Conservation (phyloP, 192 early-diverging fungal species). For the Lunasporangiospora selenospora region DNA sequence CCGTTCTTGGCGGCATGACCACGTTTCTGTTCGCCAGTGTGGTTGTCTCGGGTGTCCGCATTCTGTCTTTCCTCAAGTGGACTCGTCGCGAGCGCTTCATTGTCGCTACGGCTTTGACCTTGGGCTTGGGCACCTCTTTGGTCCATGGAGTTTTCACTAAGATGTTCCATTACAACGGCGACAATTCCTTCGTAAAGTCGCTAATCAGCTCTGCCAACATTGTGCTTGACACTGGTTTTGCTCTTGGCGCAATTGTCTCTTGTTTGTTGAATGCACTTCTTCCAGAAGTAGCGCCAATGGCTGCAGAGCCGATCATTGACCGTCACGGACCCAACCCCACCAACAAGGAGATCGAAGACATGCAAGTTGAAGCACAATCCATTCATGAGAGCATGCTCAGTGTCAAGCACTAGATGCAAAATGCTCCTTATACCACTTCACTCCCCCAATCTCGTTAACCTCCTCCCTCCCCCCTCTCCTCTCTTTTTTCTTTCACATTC, state of each 20-base stretch:
- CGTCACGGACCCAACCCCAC: slow-evolving; percentile 25
- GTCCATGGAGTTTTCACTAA: slow-evolving; percentile 60
- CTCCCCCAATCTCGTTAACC: too few species aligned
- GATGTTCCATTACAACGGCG: slow-evolving; percentile 52
- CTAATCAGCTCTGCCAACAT: slow-evolving; percentile 54
- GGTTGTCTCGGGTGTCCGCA: slow-evolving; percentile 62
- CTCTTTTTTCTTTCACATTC: too few species aligned
- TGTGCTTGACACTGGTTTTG: slow-evolving; percentile 55
- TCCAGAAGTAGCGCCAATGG: slow-evolving; percentile 33
- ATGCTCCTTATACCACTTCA: not conserved
- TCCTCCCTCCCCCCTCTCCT: too few species aligned
- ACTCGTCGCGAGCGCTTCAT: slow-evolving; percentile 63
- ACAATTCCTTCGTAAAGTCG: slow-evolving; percentile 45
- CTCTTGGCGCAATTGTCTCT: slow-evolving; percentile 50
- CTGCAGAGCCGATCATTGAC: slow-evolving; percentile 35
- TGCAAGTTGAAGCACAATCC: slow-evolving; percentile 42
- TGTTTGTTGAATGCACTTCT: slow-evolving; percentile 49
- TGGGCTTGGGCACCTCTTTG: slow-evolving; percentile 56
- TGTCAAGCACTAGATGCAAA: slow-evolving; percentile 3
- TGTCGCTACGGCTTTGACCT: slow-evolving; percentile 50
- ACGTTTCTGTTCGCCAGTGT: slow-evolving; percentile 60
- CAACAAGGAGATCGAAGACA: slow-evolving; percentile 37
- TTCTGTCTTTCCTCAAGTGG: slow-evolving; percentile 58
- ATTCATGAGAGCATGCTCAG: slow-evolving; percentile 41
- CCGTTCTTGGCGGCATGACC: slow-evolving; percentile 62